phyloP scores from a whole-genome alignment of 176 grass and related monocot genomes.

The Musa troglodytarum region DNA sequence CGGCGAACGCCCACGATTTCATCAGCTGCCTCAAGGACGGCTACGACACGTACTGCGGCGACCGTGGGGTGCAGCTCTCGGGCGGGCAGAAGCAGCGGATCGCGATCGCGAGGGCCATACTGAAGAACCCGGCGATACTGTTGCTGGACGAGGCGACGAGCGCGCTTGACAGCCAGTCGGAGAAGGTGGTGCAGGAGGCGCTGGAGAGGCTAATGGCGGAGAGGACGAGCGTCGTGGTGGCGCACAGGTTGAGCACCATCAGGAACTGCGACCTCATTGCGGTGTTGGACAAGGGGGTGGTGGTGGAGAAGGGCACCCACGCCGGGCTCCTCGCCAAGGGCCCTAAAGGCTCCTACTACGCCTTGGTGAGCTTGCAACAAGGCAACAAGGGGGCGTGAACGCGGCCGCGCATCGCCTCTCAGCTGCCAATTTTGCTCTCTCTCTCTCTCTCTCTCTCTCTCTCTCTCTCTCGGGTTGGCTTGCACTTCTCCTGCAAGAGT shows the following conservation, averaged over 20 bases:
- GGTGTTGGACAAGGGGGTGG: constrained; percentile 63
- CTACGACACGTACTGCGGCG: constrained; percentile 81
- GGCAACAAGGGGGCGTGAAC: constrained; percentile 24
- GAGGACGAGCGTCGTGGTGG: constrained; percentile 80
- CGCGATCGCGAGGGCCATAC: constrained; percentile 83
- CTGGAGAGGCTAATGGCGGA: constrained; percentile 79
- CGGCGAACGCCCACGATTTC: constrained; percentile 82
- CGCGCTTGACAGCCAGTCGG: constrained; percentile 84
- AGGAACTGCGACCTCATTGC: constrained; percentile 75
- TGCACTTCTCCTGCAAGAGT: too few relatives aligned
- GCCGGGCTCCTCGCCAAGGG: constrained; percentile 83
- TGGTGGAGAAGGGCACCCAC: constrained; percentile 91
- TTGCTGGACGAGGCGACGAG: constrained; percentile 90
- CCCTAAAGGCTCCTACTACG: constrained; percentile 51
- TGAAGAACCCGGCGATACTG: constrained; percentile 76
- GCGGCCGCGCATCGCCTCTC: background rate
- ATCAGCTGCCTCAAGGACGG: constrained; percentile 92
- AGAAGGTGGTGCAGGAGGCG: constrained; percentile 83
- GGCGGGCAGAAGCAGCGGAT: constrained; percentile 94
- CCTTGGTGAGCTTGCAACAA: constrained; percentile 71
- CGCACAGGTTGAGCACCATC: constrained; percentile 80
- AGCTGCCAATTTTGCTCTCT: background rate
- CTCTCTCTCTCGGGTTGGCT: too few relatives aligned
- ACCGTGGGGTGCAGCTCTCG: constrained; percentile 76
- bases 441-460: background rate